Base-by-base conservation (phyloP, 1,284 basidiomycete species). In the Trametes pubescens region DNA sequence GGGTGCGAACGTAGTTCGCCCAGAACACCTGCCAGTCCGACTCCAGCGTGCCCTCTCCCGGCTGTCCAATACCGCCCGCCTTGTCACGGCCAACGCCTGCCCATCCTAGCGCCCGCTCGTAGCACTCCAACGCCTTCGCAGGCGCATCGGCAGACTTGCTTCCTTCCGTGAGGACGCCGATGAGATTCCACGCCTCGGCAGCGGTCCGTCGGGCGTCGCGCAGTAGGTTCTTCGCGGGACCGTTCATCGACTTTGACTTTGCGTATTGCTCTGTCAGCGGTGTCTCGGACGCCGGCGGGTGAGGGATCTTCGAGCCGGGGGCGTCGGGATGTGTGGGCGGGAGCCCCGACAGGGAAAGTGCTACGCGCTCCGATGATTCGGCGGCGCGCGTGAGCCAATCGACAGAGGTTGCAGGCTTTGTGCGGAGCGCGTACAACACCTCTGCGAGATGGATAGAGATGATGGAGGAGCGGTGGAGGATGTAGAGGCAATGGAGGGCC, bases 381-480 rank as follows among this genome's bases (percentile, higher is more conserved):
- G 88, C 87, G 1, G 92, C 89, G 18, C 80, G 78, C 3, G 78
- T 79, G 32, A 92, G 78, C 76, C 85, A 84, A 61, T 86, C 82
- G 34, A 92, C 77, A 0, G 89, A 87, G 35, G 79, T 73, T 16
- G 76, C 68, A 5, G 76, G 69, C 37, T 82, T 79, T 18, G 77
- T 76, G 40, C 79, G 79, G 47, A 83, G 81, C 7, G 88, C 91
- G 71, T 91, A 84, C 6, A 85, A 76, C 9, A 95, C 91, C 72
- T 93, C 91, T 0, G 91, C 91, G 16, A 87, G 84, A 72, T 95
- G 92, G 21, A 93, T 82, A 4, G 86, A 86, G 51, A 95, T 77
- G 4, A 95, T 78, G 5, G 93, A 86, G 5, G 87, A 84, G 26
- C 92, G 89, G 62, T 94, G 91, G 40, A 89, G 82, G 43, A 93